Evolutionary conservation across 352 stramenopile genomes (phyloP).

Genomic region (Detonula confervacea): DNA sequence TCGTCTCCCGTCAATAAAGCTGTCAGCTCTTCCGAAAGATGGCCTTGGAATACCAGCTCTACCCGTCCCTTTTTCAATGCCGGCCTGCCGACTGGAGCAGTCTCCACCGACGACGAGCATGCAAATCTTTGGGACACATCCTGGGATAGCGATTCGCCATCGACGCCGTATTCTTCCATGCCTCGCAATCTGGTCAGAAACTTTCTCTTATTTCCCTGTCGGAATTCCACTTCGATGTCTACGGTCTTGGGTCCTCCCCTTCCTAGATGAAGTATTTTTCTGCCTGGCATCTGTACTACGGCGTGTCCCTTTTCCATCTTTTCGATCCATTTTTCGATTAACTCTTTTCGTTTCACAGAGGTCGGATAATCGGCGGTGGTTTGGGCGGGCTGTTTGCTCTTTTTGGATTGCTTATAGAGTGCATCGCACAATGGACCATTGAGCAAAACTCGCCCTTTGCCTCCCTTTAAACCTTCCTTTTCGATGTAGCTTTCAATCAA

Average conservation of each 20-base stretch:
- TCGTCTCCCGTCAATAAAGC: conserved; percentile 77
- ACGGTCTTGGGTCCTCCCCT: conserved; percentile 64
- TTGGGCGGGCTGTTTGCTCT: conserved; percentile 48
- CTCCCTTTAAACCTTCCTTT: conserved; percentile 59
- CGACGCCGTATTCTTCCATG: conserved; percentile 74
- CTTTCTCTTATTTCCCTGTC: conserved; percentile 64
- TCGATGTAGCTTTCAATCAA: conserved; percentile 77
- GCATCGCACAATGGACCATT: conserved; percentile 78
- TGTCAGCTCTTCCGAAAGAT: conserved; percentile 72
- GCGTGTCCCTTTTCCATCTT: conserved; percentile 71
- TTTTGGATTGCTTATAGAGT: conserved; percentile 58
- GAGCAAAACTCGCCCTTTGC: conserved; percentile 47
- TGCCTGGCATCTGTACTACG: conserved; percentile 79
- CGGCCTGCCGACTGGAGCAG: conserved; percentile 49
- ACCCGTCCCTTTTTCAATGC: conserved; percentile 67
- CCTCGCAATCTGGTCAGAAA: conserved; percentile 72
- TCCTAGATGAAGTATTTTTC: conserved; percentile 60
- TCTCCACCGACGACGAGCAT: conserved; percentile 60
- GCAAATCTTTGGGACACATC: conserved; percentile 76
- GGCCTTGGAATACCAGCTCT: conserved; percentile 78
- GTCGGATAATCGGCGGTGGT: conserved; percentile 39
- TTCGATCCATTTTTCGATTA: conserved; percentile 57
- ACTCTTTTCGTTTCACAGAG: conserved; percentile 65
- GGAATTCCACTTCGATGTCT: conserved; percentile 72
- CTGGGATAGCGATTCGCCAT: conserved; percentile 57